phyloP scores from a whole-genome alignment of 805 yeast species.

The Candida ortonii region DNA sequence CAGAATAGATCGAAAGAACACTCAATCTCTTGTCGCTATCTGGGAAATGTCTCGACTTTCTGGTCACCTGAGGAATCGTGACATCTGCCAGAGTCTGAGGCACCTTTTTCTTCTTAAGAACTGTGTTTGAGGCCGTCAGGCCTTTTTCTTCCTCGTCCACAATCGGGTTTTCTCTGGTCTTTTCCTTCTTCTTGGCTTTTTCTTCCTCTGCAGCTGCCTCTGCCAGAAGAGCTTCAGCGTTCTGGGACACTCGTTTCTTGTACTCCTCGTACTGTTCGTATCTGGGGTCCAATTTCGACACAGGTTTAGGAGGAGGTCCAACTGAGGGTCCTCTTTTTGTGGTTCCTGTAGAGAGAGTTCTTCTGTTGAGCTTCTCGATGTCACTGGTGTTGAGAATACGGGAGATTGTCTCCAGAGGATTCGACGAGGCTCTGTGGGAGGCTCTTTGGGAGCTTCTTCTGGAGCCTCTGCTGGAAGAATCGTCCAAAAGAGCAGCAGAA shows the following conservation, averaged over 20 bases:
- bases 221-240: constrained; percentile 36
- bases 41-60: constrained; percentile 62
- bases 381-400: constrained; percentile 46
- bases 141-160: constrained; percentile 13
- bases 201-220: constrained; percentile 33
- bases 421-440: constrained; percentile 30
- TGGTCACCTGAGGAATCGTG: constrained; percentile 65
- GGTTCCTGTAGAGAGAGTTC: constrained; percentile 42
- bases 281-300: constrained; percentile 56
- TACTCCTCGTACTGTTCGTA: constrained; percentile 48
- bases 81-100: constrained; percentile 60
- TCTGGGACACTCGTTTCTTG: constrained; percentile 41
- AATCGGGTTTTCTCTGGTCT: constrained; percentile 9
- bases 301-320: constrained; percentile 50
- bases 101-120: constrained; percentile 27
- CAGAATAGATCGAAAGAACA: constrained; percentile 68
- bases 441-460: constrained; percentile 29
- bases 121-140: constrained; percentile 17
- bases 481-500: constrained; percentile 17
- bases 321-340: constrained; percentile 24
- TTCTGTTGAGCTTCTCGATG: constrained; percentile 40
- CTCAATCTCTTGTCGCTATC: constrained; percentile 65
- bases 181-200: constrained; percentile 5
- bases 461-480: constrained; percentile 24
- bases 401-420: constrained; percentile 32